Conservation (phyloP, 2,329 filamentous ascomycete genomes). For the Rutstroemia sp. region DNA sequence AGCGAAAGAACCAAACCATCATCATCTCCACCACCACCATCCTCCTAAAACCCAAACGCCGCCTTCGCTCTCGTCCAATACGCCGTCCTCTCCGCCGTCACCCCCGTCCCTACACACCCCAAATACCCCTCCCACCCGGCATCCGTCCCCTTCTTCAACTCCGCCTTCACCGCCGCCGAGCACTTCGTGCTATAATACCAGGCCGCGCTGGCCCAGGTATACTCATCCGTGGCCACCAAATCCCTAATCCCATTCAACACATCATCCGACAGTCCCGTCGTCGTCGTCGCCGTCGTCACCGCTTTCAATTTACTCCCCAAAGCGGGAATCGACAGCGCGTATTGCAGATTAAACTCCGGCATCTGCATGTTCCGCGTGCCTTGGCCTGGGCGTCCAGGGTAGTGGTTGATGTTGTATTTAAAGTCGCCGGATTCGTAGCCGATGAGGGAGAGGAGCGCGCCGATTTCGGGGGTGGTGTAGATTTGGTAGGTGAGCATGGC, state of each 20-base stretch:
- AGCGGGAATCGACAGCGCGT: constrained; percentile 41
- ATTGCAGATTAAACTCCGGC: constrained; percentile 45
- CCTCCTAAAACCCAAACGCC: constrained; percentile 28
- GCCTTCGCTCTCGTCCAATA: constrained; percentile 43
- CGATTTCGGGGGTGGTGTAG: constrained; percentile 39
- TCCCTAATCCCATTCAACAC: constrained; percentile 38
- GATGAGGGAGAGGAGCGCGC: constrained; percentile 53
- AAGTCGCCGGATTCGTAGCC: constrained; percentile 54
- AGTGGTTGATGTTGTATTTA: constrained; percentile 55
- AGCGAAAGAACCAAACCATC: not conserved
- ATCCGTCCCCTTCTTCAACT: constrained; percentile 35
- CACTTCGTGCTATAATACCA: constrained; percentile 56
- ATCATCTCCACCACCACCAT: no score
- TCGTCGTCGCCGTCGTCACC: constrained; percentile 26
- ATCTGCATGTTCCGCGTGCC: constrained; percentile 61
- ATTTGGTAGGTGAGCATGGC: constrained; percentile 49
- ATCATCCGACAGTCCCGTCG: constrained; percentile 28
- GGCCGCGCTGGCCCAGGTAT: constrained; percentile 49
- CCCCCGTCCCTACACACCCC: constrained; percentile 44
- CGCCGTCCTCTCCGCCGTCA: constrained; percentile 36
- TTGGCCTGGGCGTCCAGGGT: constrained; percentile 44
- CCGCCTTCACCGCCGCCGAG: constrained; percentile 32
- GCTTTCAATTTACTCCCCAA: constrained; percentile 31
- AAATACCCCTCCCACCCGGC: constrained; percentile 47
- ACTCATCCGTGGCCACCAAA: constrained; percentile 41